Evolutionary conservation across 164 flowering plant species (phyloP).

Genomic region (Stephania yunnanensis): DNA sequence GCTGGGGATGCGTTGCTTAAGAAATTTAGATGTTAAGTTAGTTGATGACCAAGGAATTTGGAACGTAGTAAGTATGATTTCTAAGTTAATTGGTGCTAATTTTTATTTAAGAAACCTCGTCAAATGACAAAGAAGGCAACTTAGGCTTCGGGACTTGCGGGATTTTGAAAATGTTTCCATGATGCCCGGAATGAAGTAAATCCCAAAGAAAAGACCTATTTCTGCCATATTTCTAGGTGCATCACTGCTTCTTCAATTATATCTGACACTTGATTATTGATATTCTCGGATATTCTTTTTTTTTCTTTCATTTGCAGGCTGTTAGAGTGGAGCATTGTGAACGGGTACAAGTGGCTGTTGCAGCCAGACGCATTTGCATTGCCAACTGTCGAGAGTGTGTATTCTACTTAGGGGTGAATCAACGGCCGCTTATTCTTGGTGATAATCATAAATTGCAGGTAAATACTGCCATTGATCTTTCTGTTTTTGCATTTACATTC

Average conservation of each 20-base stretch:
- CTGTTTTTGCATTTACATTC: not conserved
- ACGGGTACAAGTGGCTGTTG: constrained; percentile 81
- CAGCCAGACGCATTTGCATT: constrained; percentile 81
- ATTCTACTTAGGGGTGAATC: constrained; percentile 90
- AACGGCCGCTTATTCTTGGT: constrained; percentile 87
- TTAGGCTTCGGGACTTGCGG: not conserved
- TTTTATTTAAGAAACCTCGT: not conserved
- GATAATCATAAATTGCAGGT: constrained; percentile 95
- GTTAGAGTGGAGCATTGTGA: constrained; percentile 96
- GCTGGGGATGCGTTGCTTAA: not conserved
- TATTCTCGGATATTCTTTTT: not conserved
- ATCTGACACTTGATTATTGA: not conserved
- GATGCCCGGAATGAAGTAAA: not conserved
- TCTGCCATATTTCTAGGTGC: not conserved
- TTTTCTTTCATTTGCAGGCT: constrained; percentile 43
- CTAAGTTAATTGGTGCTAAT: too few species aligned
- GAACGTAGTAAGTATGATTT: not conserved
- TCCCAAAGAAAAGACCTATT: not conserved
- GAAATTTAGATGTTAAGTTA: too few species aligned
- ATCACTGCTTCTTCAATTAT: not conserved
- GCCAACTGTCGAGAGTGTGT: constrained; percentile 97
- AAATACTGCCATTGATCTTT: constrained; percentile 6
- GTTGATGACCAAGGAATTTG: not conserved
- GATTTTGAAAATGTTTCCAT: not conserved
- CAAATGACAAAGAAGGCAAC: not conserved